A percentile compares a stretch with the other conserved stretches of the same genome.
Evolutionary conservation across 1,284 basidiomycete species (phyloP).

Genomic region (Ganoderma lucidum): DNA sequence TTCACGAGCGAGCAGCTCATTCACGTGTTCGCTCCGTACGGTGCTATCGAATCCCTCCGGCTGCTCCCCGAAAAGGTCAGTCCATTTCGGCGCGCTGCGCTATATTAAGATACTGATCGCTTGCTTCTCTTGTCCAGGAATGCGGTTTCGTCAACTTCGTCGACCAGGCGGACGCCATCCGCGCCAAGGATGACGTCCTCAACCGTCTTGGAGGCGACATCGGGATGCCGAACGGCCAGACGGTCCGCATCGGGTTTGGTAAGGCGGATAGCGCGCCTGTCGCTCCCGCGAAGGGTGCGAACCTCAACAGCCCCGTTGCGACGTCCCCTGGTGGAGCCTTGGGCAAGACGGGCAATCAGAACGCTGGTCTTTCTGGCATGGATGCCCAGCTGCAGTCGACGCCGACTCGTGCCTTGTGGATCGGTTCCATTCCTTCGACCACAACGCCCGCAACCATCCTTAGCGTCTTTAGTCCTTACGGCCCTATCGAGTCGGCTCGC

Average conservation of each 20-base stretch:
- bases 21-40: conserved; percentile 94
- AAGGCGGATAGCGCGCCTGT: conserved; percentile 95
- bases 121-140: conserved; percentile 61
- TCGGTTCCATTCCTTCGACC: conserved; percentile 93
- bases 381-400: conserved; percentile 86
- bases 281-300: conserved; percentile 81
- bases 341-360: conserved; percentile 56
- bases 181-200: conserved; percentile 95
- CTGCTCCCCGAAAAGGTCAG: conserved; percentile 94
- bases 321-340: conserved; percentile 64
- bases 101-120: conserved; percentile 19
- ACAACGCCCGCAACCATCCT: conserved; percentile 94
- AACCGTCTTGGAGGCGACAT: conserved; percentile 95
- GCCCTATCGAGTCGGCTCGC: conserved; percentile 95
- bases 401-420: conserved; percentile 94
- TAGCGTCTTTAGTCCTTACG: conserved; percentile 94
- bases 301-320: conserved; percentile 65
- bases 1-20: conserved; percentile 96
- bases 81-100: conserved; percentile 15
- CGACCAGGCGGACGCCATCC: conserved; percentile 92
- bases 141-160: conserved; percentile 99
- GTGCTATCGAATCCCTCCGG: conserved; percentile 94
- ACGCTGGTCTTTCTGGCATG: conserved; percentile 66
- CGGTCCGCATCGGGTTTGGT: conserved; percentile 96
- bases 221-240: conserved; percentile 91